Conservation (phyloP, 2,329 filamentous ascomycete genomes). For the Diaporthe citrichinensis region DNA sequence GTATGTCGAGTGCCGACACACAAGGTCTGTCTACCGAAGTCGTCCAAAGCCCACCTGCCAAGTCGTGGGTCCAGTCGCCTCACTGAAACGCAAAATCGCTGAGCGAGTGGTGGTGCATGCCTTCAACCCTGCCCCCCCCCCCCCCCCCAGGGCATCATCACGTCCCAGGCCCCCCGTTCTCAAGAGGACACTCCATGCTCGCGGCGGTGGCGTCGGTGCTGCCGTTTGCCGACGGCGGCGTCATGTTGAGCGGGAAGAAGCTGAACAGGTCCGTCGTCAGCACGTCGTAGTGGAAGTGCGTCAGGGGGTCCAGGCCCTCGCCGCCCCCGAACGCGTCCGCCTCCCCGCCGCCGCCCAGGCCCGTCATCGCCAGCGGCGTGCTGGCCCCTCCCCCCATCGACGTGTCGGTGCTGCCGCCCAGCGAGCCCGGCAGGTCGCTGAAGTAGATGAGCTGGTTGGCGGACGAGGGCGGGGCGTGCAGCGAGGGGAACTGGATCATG, state of each 20-base stretch:
- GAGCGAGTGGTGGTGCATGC: not conserved
- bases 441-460: conserved; percentile 45
- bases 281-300: conserved; percentile 45
- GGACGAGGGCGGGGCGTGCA: conserved; percentile 39
- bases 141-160: too few relatives aligned
- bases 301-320: conserved; percentile 39
- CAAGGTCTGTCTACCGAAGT: too few relatives aligned
- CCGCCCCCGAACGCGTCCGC: conserved; percentile 1
- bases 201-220: not conserved
- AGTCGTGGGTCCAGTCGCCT: not conserved
- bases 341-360: not conserved
- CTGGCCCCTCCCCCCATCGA: not conserved
- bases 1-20: not conserved
- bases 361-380: conserved; percentile 22
- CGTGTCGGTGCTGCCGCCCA: conserved; percentile 13
- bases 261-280: conserved; percentile 49
- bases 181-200: conserved; percentile 5
- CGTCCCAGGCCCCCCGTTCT: not conserved
- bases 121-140: too few relatives aligned
- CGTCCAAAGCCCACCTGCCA: not conserved
- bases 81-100: not conserved
- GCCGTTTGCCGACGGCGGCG: conserved; percentile 38
- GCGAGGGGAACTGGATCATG: conserved; percentile 45
- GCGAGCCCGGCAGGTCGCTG: conserved; percentile 41
- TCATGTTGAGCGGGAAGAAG: conserved; percentile 46